Evolutionary conservation across 1,284 basidiomycete genomes (phyloP), one percentile per base, ranked within the genome.

Genomic region (Ceratorhiza oryzae-sativae): DNA sequence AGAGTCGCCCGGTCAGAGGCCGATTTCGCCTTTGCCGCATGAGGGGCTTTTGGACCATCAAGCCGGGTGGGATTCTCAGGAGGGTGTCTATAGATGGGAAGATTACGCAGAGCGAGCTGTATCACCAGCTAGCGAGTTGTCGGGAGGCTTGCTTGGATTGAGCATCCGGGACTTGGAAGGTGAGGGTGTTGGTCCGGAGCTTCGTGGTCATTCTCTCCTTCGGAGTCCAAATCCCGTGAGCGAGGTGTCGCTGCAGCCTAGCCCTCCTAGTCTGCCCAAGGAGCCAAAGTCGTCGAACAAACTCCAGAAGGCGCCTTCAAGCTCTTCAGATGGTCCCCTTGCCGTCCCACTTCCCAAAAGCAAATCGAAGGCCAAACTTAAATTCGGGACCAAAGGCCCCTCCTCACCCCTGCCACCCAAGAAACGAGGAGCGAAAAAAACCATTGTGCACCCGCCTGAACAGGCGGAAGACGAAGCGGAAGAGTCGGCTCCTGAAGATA

Each of bases 391-490:
- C 45, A 59, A 36, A 41, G 32, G 34, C 8, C 8, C 27, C 32
- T 13, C 18, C n/a, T 67, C 63, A 10, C 49, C 63, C n/a, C 56
- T 59, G 36, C 49, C 32, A 27, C 15, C 18, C n/a, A 67, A 59
- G 53, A 56, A 23, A 15, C 46, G 58, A 20, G 23, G 23, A 25
- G 58, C 45, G 46, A 49, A 63, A 3, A 42, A 51, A 34, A 36
- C 30, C 41, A 23, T 6, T 20, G 30, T 45, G 15, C 25, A 67
- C 53, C 27, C 39, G 41, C 32, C 32, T 18, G 49, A 53, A 39
- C n/a, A 68, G 18, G 51, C 25, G 61, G 83, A 84, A 68, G 78
- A 79, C 18, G 78, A 78, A 25, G 32, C 34, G 36, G 55, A 41
- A 41, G 46, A 49, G 18, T 6, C 25, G 2, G 41, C 70, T 20